Conservation (phyloP, 139 green algal genomes). For the Mesotaenium endlicherianum region DNA sequence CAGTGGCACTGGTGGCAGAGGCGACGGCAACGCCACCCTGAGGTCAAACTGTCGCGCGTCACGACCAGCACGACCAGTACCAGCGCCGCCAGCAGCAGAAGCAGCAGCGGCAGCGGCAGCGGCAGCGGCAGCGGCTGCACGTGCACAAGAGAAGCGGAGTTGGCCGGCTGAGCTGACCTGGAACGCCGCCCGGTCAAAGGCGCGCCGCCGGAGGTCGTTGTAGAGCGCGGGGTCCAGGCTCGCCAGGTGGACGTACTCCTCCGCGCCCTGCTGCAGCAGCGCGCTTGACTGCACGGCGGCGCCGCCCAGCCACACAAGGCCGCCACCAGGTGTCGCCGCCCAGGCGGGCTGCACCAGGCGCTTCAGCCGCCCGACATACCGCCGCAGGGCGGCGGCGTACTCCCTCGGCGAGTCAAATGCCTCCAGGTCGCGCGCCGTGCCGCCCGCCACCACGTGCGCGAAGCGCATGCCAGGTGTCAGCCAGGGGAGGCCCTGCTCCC, state of each 20-base stretch:
- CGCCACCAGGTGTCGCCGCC: neutral
- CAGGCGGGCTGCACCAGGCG: no score
- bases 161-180: no score
- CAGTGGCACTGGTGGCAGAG: no score
- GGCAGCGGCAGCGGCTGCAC: no score
- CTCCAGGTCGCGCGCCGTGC: neutral
- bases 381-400: neutral
- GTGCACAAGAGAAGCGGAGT: no score
- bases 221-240: neutral
- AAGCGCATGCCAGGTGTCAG: neutral
- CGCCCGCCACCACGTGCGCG: neutral
- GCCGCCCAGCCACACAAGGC: neutral
- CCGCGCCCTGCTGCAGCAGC: neutral
- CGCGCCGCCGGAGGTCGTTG: neutral
- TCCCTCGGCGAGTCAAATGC: neutral
- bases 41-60: neutral
- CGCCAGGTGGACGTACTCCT: neutral
- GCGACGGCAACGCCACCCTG: neutral
- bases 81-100: no score
- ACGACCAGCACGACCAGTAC: no score
- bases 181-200: neutral
- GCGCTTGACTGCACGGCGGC: neutral
- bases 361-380: neutral
- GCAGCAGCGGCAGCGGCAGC: no score
- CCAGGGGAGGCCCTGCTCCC: no score